Base-by-base conservation (phyloP, 2,329 filamentous ascomycete species). In the Neopestalotiopsis sp. region DNA sequence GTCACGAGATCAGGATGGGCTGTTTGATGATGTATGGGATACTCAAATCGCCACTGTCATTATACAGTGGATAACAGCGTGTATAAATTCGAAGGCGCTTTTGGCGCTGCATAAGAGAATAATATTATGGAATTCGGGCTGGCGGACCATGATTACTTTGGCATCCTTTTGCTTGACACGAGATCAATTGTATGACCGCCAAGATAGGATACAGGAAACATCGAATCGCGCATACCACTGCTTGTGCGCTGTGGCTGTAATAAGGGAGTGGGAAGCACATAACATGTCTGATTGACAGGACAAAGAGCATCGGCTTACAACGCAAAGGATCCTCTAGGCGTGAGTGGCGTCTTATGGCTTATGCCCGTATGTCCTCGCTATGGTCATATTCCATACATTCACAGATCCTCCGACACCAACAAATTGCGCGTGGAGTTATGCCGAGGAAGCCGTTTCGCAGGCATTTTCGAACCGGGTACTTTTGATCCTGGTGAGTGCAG, bases 41-140 rank as follows among this genome's bases (percentile, higher is more conserved):
- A 28, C 61, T 64, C 40, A 49, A 30, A 32, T 20, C 59, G 13
- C 30, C 57, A 59, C 57, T 53, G 45, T 7, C 45, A 59, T 38
- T 20, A 20, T 24, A 32, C 30, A 20, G 59, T 24, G n/a, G 32
- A n/a, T 14, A 28, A 17, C 10, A 45, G 20, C 28, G 40, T 64
- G 61, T 64, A 64, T 64, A 64, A 64, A 64, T 64, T 64, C 61
- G 20, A 64, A 64, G 20, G 40, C 32, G 32, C 17, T 12, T 12
- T 30, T 38, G 38, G 61, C 57, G 24, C 61, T 49, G 14, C 12
- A 20, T 5, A 17, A 28, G 38, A 64, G 38, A 64, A 17, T 49
- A 62, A 62, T 62, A 32, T 59, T 59, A 59, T 14, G 14, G 24
- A 32, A 24, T 53, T 20, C 3, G 45, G 17, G n/a, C 17, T 53